Evolutionary conservation across 2,329 filamentous ascomycete genomes (phyloP), one percentile per base, ranked within the genome.

Genomic region (Aureobasidium sp.): DNA sequence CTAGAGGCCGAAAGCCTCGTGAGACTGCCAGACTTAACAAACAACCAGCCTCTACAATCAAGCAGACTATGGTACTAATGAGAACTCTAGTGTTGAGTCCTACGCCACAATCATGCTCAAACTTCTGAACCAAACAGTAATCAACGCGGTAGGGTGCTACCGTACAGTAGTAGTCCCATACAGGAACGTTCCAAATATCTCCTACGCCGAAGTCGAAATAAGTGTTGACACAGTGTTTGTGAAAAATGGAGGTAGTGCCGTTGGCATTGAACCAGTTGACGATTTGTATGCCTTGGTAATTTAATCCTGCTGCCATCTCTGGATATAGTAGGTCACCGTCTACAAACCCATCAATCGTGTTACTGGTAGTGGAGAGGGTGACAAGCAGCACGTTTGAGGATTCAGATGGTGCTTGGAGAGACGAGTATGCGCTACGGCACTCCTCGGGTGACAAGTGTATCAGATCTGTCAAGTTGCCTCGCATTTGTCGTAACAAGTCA

Each of bases 41-140:
- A 42, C 56, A 60, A 4, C 18, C 29, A 27, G 48, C 2, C 7
- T 60, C 42, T 16, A 60, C 43, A 11, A 60, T 20, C 29, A 60
- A 48, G 31, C 56, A 48, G 9, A 60, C 31, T 2, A 60, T n/a
- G n/a, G 48, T 48, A 23, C 56, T 43, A 20, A 27, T 10, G 15
- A 60, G 29, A n/a, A 60, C 15, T 20, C 31, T 20, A 25, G 31
- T 42, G 13, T 60, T 23, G 15, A 60, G 18, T 18, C 15, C n/a
- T 8, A 60, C 43, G 27, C 56, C 42, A n/a, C 56, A 60, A 18
- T 38, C 56, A 23, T 18, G n/a, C 31, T 38, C 56, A 13, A 60
- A 60, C 4, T 25, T 47, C n/a, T 48, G n/a, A 38, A 43, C 56
- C n/a, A 60, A 40, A 48, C 56, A 60, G n/a, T 60, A 60, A 9